Conservation (phyloP, 2,329 filamentous ascomycete species). For the Colletotrichum karsti region DNA sequence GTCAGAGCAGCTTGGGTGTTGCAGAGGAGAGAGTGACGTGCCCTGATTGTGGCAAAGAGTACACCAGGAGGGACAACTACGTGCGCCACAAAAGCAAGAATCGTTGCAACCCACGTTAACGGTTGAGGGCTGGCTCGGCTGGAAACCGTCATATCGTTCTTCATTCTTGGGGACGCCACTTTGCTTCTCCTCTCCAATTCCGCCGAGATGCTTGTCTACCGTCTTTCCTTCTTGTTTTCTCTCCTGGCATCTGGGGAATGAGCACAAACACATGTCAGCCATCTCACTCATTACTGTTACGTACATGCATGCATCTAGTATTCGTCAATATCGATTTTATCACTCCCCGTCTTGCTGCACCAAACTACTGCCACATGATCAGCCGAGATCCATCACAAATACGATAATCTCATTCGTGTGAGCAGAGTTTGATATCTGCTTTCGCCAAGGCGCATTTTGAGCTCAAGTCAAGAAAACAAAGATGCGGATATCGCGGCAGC, state of each 20-base stretch:
- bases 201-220: not conserved
- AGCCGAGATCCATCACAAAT: too few species aligned
- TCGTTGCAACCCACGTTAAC: not conserved
- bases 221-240: not conserved
- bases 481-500: not conserved
- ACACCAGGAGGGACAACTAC: not conserved
- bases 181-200: too few species aligned
- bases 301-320: too few species aligned
- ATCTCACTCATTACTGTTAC: too few species aligned
- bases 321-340: too few species aligned
- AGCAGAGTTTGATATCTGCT: too few species aligned
- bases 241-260: not conserved
- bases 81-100: not conserved
- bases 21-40: not conserved
- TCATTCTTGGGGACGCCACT: fast-evolving
- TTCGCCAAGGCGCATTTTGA: not conserved
- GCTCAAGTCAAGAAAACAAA: not conserved
- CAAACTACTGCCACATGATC: too few species aligned
- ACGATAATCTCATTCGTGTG: too few species aligned
- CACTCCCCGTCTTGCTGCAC: too few species aligned
- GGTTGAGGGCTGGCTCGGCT: not conserved
- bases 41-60: not conserved
- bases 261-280: too few species aligned
- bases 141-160: too few species aligned
- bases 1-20: not conserved